Evolutionary conservation across 306 rosid species (phyloP), one percentile per base, ranked within the genome.

Genomic region (Neltuma alba): DNA sequence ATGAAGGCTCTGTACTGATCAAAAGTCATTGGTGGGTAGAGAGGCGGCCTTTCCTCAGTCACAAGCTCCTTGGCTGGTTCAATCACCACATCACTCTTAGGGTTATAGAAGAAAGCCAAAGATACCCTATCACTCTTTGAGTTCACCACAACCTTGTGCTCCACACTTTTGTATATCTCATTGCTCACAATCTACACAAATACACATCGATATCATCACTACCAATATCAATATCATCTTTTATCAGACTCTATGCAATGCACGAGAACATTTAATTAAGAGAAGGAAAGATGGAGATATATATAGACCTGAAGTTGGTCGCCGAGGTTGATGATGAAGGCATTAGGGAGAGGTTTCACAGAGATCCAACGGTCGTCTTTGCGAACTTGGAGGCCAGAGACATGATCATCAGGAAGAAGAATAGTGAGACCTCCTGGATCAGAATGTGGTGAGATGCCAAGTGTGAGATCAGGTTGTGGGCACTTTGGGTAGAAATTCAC

Each of bases 341-440:
- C 89, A 44, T 91, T 85, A 0, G 95, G 90, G 7, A 78, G 78
- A 3, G 95, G 97, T 36, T 89, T 83, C 18, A 93, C 87, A 21
- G 97, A 90, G 80, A 90, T 68, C 98, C 98, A 93, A 0, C 47
- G 45, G 2, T 85, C 76, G 18, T 77, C 86, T 4, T 72, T 81
- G 5, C 76, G 90, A 2, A 93, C 89, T 85, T 93, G 98, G 48
- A 93, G 98, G 2, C 98, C 98, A 7, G 93, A 77, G 3, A 93
- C 97, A 61, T 85, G 40, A 15, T 90, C 91, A 25, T 93, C 98
- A 2, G 98, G 97, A 5, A 93, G 78, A 38, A 93, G 92, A 82
- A 93, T 86, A 54, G 98, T 91, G 76, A 93, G 70, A 2, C 93
- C 97, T 1, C 98, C 98, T 2, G 98, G 98, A 37, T 93, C 98